Evolutionary conservation across 768 basidiomycete genomes (phyloP).

Genomic region (Xerocomus brunneocitrinus): DNA sequence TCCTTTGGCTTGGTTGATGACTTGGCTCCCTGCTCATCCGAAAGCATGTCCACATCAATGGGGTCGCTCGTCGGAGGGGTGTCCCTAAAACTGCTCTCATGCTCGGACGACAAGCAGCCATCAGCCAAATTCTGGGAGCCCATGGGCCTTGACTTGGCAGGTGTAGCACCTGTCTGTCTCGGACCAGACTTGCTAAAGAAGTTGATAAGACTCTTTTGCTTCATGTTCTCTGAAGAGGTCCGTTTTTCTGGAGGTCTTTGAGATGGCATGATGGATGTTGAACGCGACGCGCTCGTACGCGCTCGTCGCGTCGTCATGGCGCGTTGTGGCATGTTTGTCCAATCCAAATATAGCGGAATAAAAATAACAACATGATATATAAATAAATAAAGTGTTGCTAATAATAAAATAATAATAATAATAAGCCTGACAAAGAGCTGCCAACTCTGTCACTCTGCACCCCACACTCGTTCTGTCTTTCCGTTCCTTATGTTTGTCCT

Average conservation of each 20-base stretch:
- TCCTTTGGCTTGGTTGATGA: slow-evolving; percentile 29
- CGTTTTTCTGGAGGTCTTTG: slow-evolving; percentile 33
- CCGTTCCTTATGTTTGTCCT: slow-evolving; percentile 20
- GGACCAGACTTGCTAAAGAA: slow-evolving; percentile 48
- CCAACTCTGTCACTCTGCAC: background rate
- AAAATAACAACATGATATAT: background rate
- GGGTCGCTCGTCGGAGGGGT: slow-evolving; percentile 78
- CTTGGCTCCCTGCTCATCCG: slow-evolving; percentile 41
- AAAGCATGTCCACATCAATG: slow-evolving; percentile 72
- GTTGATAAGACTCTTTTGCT: slow-evolving; percentile 71
- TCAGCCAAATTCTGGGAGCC: slow-evolving; percentile 31
- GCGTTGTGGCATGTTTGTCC: slow-evolving; percentile 21
- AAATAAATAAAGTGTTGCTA: background rate
- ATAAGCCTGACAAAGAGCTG: background rate
- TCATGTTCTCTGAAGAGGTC: slow-evolving; percentile 41
- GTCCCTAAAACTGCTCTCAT: slow-evolving; percentile 41
- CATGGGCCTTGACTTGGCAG: slow-evolving; percentile 9
- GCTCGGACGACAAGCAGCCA: slow-evolving; percentile 44
- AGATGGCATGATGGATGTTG: slow-evolving; percentile 12
- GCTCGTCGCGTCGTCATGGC: slow-evolving; percentile 8
- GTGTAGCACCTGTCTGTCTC: slow-evolving; percentile 30
- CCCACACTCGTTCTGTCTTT: slow-evolving; percentile 12
- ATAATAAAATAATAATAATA: background rate
- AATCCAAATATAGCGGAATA: background rate
- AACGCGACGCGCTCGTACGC: slow-evolving; percentile 1